A percentile compares a stretch with the other conserved stretches of the same genome.
phyloP scores from a whole-genome alignment of 1,284 basidiomycete genomes.

The Ceratobasidium sp. region DNA sequence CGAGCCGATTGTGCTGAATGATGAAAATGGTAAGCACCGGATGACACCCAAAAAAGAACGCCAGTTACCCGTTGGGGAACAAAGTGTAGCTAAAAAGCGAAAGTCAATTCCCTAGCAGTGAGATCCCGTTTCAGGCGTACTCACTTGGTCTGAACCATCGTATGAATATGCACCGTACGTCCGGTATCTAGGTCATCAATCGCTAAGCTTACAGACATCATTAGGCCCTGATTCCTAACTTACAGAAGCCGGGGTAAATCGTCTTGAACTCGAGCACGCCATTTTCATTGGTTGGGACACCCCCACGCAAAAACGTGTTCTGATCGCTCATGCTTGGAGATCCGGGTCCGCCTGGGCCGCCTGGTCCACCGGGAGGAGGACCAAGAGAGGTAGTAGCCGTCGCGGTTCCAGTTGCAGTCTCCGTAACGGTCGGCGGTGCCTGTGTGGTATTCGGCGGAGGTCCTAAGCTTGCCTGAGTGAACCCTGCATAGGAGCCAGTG shows the following conservation, averaged over 20 bases:
- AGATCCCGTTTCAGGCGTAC: background rate
- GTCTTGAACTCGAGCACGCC: constrained; percentile 71
- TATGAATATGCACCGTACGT: constrained; percentile 55
- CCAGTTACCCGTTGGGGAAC: constrained; percentile 12
- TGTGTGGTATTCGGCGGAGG: background rate
- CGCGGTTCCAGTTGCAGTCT: background rate
- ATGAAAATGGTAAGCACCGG: constrained; percentile 41
- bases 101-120: background rate
- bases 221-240: no score
- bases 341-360: background rate
- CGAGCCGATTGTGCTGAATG: constrained; percentile 51
- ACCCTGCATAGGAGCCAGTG: constrained; percentile 53
- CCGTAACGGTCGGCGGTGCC: background rate
- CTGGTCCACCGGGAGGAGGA: constrained; percentile 11
- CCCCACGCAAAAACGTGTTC: constrained; percentile 64
- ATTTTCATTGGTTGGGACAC: constrained; percentile 67
- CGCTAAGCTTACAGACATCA: constrained; percentile 49
- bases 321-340: constrained; percentile 17
- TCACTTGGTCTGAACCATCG: constrained; percentile 45
- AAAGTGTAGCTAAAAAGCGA: background rate
- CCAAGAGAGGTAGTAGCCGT: background rate
- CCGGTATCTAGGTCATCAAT: constrained; percentile 52
- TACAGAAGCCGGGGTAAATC: constrained; percentile 67
- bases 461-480: constrained; percentile 47
- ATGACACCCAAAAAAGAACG: background rate